Evolutionary conservation across 1,284 basidiomycete species (phyloP).

Genomic region (Apiotrichum montevideense): DNA sequence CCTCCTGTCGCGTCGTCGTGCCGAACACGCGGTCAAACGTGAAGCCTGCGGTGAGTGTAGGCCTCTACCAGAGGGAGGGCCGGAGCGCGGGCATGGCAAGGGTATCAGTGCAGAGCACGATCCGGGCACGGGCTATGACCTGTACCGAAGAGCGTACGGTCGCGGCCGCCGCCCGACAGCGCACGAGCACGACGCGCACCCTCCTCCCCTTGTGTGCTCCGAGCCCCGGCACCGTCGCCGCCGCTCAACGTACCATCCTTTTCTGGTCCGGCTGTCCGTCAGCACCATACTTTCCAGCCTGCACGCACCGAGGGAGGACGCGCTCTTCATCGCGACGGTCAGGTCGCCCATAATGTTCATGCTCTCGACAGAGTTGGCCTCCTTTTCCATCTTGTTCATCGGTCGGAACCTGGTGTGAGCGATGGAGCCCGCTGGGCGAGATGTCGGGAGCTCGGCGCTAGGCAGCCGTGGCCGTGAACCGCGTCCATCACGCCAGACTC

Average conservation of each 20-base stretch:
- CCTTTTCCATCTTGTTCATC: constrained; percentile 82
- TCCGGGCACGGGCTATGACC: no score
- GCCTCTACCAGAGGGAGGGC: no score
- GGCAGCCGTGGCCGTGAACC: no score
- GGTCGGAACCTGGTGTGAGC: constrained; percentile 73
- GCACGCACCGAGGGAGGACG: constrained; percentile 60
- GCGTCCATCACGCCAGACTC: constrained; percentile 1
- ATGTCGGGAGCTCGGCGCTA: no score
- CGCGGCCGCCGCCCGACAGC: no score
- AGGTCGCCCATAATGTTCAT: constrained; percentile 78
- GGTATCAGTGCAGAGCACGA: no score
- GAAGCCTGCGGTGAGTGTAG: constrained; percentile 57
- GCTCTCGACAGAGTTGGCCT: constrained; percentile 85
- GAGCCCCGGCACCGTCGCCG: no score
- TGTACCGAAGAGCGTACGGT: no score
- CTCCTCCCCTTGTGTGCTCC: no score
- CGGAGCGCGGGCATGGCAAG: no score
- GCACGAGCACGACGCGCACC: no score
- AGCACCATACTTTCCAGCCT: not conserved
- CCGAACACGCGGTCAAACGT: constrained; percentile 96
- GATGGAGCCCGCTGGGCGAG: no score
- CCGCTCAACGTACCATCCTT: constrained; percentile 36
- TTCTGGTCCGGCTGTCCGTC: constrained; percentile 44
- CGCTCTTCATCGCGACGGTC: constrained; percentile 66
- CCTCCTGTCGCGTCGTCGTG: constrained; percentile 81